phyloP scores from a whole-genome alignment of 140 eudicot genomes.

The Erigeron philadelphicus region DNA sequence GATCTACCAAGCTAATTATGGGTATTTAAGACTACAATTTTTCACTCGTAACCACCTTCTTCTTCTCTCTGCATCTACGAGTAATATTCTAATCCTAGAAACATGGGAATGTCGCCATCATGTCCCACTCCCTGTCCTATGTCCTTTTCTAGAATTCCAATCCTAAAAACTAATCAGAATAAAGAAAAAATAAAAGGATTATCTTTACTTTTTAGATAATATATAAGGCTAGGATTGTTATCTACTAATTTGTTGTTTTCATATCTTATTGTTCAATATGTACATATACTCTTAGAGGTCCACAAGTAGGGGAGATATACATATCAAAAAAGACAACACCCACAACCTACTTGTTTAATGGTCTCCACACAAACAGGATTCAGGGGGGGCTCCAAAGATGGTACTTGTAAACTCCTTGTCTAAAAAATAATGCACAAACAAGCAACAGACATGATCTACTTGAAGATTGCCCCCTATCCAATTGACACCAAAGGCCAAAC shows the following conservation, averaged over 20 bases:
- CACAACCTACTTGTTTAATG: constrained; percentile 52
- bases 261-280: constrained; percentile 23
- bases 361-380: constrained; percentile 44
- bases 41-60: constrained; percentile 6
- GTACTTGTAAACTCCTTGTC: constrained; percentile 36
- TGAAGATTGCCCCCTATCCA: constrained; percentile 53
- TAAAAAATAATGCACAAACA: constrained; percentile 10
- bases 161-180: not conserved
- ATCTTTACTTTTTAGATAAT: constrained; percentile 26
- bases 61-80: not conserved
- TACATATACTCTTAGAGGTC: constrained; percentile 30
- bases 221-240: constrained; percentile 36
- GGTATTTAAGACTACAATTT: not conserved
- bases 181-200: not conserved
- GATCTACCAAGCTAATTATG: constrained; percentile 20
- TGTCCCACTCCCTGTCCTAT: constrained; percentile 34
- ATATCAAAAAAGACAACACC: constrained; percentile 46
- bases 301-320: constrained; percentile 43
- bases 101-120: constrained; percentile 16
- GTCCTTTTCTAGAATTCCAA: not conserved
- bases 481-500: constrained; percentile 43
- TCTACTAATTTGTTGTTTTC: constrained; percentile 23
- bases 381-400: constrained; percentile 31
- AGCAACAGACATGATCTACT: constrained; percentile 30
- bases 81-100: not conserved